Conservation (phyloP, 768 basidiomycete genomes). For the Lentinula boryana region DNA sequence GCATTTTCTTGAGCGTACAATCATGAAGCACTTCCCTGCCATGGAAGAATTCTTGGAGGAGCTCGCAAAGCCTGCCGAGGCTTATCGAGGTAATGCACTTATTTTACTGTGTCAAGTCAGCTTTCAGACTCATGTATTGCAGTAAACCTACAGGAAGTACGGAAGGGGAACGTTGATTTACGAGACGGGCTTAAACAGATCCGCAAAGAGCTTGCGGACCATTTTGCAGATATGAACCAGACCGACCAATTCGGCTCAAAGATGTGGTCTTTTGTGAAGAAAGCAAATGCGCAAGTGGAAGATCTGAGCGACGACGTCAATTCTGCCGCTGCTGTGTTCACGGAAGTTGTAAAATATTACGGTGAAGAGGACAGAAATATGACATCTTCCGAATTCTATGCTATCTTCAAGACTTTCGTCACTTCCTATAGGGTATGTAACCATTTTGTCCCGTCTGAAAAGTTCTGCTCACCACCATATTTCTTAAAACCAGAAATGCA, state of each 20-base stretch:
- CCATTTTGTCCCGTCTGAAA: background rate
- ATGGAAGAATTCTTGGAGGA: slow-evolving; percentile 90
- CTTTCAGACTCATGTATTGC: slow-evolving; percentile 5
- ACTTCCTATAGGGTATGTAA: slow-evolving; percentile 77
- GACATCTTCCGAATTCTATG: slow-evolving; percentile 90
- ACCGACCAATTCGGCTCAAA: slow-evolving; percentile 79
- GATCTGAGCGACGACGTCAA: slow-evolving; percentile 86
- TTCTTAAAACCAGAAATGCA: slow-evolving; percentile 66
- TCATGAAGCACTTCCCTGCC: slow-evolving; percentile 79
- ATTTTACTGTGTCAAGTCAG: background rate
- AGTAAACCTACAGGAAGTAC: slow-evolving; percentile 87
- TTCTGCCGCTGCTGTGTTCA: slow-evolving; percentile 76
- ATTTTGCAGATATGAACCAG: slow-evolving; percentile 68
- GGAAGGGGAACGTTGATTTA: slow-evolving; percentile 68
- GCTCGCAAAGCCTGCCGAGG: slow-evolving; percentile 83
- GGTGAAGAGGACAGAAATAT: slow-evolving; percentile 89
- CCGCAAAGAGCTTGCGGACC: slow-evolving; percentile 69
- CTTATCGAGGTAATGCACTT: slow-evolving; percentile 71
- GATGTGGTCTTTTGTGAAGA: slow-evolving; percentile 88
- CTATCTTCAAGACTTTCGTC: slow-evolving; percentile 94
- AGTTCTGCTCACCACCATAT: background rate
- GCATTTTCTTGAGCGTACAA: slow-evolving; percentile 89
- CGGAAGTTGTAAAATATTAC: slow-evolving; percentile 84
- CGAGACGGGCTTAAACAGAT: slow-evolving; percentile 75
- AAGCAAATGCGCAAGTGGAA: slow-evolving; percentile 68